phyloP scores from a whole-genome alignment of 2,329 filamentous ascomycete species.

The Aspergillus aculeatinus region DNA sequence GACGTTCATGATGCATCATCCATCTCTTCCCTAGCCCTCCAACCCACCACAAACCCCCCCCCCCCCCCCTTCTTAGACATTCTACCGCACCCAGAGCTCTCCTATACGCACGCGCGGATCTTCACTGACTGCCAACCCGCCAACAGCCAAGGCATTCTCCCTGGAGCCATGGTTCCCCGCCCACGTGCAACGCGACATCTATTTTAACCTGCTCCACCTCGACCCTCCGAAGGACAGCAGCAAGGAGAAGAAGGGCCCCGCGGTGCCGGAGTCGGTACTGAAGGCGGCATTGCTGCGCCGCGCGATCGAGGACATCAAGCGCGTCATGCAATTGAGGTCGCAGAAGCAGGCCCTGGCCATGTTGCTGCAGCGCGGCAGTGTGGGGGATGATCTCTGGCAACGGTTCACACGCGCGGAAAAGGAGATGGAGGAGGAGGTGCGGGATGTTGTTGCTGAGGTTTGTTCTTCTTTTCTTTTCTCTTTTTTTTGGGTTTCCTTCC shows the following conservation, averaged over 20 bases:
- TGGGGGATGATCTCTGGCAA: conserved; percentile 95
- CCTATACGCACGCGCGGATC: neutral
- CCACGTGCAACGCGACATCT: conserved; percentile 90
- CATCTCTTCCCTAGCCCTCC: neutral
- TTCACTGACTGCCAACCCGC: conserved; percentile 11
- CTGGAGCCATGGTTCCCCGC: conserved; percentile 92
- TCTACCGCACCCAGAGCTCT: neutral
- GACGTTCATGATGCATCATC: neutral
- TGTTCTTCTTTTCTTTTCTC: conserved; percentile 1
- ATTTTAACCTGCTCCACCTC: conserved; percentile 86
- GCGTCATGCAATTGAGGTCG: conserved; percentile 82
- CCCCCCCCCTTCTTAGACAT: neutral
- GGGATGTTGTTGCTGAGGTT: conserved; percentile 92
- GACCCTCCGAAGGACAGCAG: conserved; percentile 46
- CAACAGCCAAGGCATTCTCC: conserved; percentile 70
- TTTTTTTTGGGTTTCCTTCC: neutral
- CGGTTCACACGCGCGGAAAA: conserved; percentile 88
- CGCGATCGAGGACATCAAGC: conserved; percentile 87
- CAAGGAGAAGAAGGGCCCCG: conserved; percentile 64
- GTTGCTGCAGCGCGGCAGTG: conserved; percentile 82
- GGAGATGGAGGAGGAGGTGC: conserved; percentile 94
- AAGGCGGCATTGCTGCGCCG: conserved; percentile 85
- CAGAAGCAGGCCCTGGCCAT: conserved; percentile 84
- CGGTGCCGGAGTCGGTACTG: conserved; percentile 78
- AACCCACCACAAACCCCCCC: neutral